Base-by-base conservation (phyloP, 148 eudicot species). In the Pharnaceum exiguum region DNA sequence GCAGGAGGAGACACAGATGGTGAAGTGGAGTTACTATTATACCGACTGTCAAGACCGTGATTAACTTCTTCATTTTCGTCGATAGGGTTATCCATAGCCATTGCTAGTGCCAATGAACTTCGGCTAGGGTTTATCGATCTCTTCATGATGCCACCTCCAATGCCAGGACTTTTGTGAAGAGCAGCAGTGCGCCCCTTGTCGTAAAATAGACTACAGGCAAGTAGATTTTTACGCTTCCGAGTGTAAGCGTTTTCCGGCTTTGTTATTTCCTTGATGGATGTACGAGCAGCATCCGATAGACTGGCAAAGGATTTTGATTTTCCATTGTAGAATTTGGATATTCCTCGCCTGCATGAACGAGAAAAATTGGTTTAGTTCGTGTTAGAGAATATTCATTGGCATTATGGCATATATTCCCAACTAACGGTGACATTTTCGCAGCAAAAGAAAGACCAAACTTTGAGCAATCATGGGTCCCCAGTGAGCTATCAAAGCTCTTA, bases 301-400 rank as follows among this genome's bases (percentile, higher is more conserved):
- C 85, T 79, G 0, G 95, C 64, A 32, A 74, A 90, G 0, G 97
- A 87, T 75, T 80, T 87, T 0, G 97, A 87, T 78, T 84, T 90
- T 6, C 95, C 97, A 29, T 63, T 62, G 62, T 87, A 90, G 76
- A 82, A 87, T 5, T 63, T 80, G 12, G 97, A 90, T 26, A 90
- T 78, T 46, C 97, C 89, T 60, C 74, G 79, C 58, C 95, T 90
- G 76, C 53, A 71, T 63, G 21, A 27, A 26, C 12, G 17, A 25
- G 26, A 63, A 32, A 25, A 6, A 7, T 6, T 40, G 17, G 37
- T 10, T 26, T 44, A 18, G 19, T 16, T 27, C 39, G 45, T 33
- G 21, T 63, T 21, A 63, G 60, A 45, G 52, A 63, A 63, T 42
- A 63, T 42, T 63, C 53, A 48, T 5, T n/a, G n/a, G n/a, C n/a